phyloP scores from a whole-genome alignment of 176 grass and related monocot species.

The Carex myosuroides region DNA sequence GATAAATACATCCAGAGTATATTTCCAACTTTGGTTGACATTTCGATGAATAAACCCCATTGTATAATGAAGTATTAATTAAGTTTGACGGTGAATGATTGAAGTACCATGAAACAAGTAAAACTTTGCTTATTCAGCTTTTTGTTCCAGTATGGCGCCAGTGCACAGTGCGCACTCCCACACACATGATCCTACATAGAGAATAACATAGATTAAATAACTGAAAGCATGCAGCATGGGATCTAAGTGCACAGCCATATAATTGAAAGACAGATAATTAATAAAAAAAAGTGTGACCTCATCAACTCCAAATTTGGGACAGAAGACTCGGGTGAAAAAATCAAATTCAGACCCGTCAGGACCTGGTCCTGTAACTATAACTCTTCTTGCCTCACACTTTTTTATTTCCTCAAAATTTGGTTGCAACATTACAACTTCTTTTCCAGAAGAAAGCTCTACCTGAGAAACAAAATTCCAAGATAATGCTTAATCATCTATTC shows the following conservation, averaged over 20 bases:
- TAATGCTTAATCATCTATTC: background rate
- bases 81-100: background rate
- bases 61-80: background rate
- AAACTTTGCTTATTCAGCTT: constrained; percentile 34
- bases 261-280: background rate
- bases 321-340: constrained; percentile 37
- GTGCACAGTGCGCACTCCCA: constrained; percentile 42
- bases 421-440: constrained; percentile 29
- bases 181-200: constrained; percentile 44
- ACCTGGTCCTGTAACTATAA: constrained; percentile 34
- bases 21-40: background rate
- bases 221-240: background rate
- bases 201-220: background rate
- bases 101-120: constrained; percentile 32
- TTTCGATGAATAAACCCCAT: background rate
- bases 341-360: constrained; percentile 34
- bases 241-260: background rate
- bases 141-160: constrained; percentile 44
- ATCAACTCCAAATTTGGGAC: constrained; percentile 39
- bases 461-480: background rate
- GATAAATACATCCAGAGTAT: background rate
- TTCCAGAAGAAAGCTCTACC: constrained; percentile 42
- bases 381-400: constrained; percentile 24
- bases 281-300: constrained; percentile 29
- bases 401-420: constrained; percentile 40